phyloP scores from a whole-genome alignment of 257 asterid genomes.

The Fraxinus cuspidata region DNA sequence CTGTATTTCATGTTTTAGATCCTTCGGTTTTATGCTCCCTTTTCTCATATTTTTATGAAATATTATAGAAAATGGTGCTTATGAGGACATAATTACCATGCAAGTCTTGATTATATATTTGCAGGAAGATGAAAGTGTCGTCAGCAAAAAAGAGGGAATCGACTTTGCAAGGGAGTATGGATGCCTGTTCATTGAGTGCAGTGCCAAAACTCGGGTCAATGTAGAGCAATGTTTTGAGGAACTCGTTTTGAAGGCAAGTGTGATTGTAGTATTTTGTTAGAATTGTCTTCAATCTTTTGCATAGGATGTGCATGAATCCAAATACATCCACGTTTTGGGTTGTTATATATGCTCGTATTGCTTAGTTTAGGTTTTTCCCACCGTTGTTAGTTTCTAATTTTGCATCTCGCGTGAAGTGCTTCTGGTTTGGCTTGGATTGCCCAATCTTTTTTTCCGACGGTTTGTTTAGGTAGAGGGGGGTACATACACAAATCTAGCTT shows the following conservation, averaged over 20 bases:
- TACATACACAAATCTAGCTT: too few species aligned
- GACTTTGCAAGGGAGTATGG: slow-evolving; percentile 88
- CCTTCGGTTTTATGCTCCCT: background rate
- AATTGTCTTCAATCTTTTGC: background rate
- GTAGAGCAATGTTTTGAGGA: slow-evolving; percentile 98
- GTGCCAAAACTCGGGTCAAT: slow-evolving; percentile 89
- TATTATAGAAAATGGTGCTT: background rate
- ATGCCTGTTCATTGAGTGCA: slow-evolving; percentile 90
- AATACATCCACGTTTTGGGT: background rate
- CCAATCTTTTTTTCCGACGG: too few species aligned
- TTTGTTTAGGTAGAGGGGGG: too few species aligned
- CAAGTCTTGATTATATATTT: background rate
- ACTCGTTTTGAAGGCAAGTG: slow-evolving; percentile 74
- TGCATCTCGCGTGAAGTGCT: too few species aligned
- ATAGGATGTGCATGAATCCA: background rate
- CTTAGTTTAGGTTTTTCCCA: slow-evolving; percentile 3
- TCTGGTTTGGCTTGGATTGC: too few species aligned
- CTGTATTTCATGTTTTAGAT: background rate
- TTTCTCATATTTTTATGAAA: background rate
- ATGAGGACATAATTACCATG: background rate
- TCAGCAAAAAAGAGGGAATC: slow-evolving; percentile 85
- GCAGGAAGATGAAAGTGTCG: slow-evolving; percentile 88
- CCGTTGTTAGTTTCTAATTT: background rate
- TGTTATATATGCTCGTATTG: slow-evolving; percentile 9
- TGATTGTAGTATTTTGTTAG: background rate